Percentiles rank a stretch among this genome's conserved stretches.
Conservation (phyloP, 495 filamentous ascomycete species). For the Penicillium angulare region DNA sequence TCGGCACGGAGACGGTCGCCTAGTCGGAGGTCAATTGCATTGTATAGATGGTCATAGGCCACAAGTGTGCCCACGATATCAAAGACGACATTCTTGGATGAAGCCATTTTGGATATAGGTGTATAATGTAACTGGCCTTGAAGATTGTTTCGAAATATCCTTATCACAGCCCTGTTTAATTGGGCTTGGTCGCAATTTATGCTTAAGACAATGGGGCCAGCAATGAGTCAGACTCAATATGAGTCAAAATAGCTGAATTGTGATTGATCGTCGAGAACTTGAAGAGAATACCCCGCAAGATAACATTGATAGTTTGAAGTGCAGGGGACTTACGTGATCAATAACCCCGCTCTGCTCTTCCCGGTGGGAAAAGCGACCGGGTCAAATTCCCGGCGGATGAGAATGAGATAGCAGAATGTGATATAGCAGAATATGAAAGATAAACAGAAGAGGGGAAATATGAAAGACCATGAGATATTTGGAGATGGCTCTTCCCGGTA, state of each 20-base stretch:
- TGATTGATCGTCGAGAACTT: no score
- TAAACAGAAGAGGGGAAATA: not conserved
- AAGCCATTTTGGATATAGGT: slow-evolving; percentile 10
- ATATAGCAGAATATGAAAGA: no score
- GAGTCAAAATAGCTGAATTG: no score
- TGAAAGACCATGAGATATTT: not conserved
- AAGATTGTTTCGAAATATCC: not conserved
- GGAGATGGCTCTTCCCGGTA: not conserved
- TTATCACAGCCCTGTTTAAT: not conserved
- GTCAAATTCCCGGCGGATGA: slow-evolving; percentile 5
- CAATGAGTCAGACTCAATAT: no score
- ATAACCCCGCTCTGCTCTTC: slow-evolving; percentile 6
- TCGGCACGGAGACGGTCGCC: slow-evolving; percentile 34
- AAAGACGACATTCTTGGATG: slow-evolving; percentile 39
- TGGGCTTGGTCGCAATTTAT: not conserved
- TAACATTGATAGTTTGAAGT: not conserved
- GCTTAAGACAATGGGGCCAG: not conserved
- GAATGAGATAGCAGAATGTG: no score
- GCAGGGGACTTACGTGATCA: slow-evolving; percentile 2
- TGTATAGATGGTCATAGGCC: slow-evolving; percentile 30
- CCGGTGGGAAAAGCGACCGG: slow-evolving; percentile 2
- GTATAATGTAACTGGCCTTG: not conserved
- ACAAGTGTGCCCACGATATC: slow-evolving; percentile 43
- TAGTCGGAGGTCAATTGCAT: slow-evolving; percentile 28
- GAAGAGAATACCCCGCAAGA: no score